Evolutionary conservation across 2,329 filamentous ascomycete genomes (phyloP), one percentile per base, ranked within the genome.

Genomic region (Colletotrichum ledebouriae): DNA sequence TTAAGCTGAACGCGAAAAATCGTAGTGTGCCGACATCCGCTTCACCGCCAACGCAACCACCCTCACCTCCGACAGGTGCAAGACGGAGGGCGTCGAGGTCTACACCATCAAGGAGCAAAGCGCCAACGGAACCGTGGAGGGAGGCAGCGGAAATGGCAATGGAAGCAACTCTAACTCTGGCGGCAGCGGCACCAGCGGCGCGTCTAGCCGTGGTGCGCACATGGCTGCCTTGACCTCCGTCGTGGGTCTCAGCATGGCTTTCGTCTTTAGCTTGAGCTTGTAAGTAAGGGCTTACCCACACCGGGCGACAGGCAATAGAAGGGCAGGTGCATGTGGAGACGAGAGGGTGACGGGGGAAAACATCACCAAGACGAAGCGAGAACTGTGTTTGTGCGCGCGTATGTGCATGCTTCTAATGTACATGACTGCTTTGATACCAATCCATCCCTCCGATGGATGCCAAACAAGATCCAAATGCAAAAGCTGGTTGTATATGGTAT

Each of bases 1-100:
- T 29, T 52, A 34, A 34, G 47, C 71, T 73, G 58, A 76, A 76
- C 66, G 61, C 20, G 6, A n/a, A 22, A 22, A 6, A 53, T 42
- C n/a, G 61, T 69, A 91, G 89, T 94, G 92, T 78, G 90, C 91
- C 75, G 92, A 94, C 73, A 87, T 94, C 72, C 89, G 87, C 29
- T 90, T 94, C 80, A 85, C 84, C 37, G 80, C 81, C 59, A 80
- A 81, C 11, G 82, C 86, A 4, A 80, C 83, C 17, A 76, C 80
- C 9, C 81, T 85, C 15, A 75, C 80, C 29, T 80, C 76, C 22
- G 79, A 80, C 46, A 78, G 84, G 65, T 93, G 90, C 84, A 80
- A 79, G 71, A 91, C 88, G 72, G 87, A 84, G 10, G 86, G 85
- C 39, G 80, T 92, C 50, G 81, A 80, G 22, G 73, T 77, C 34